These are phyloP conservation scores for Cercospora zeae-maydis DNA, from an alignment of 2,329 filamentous ascomycete species.

Conservation along the genomic window DNA sequence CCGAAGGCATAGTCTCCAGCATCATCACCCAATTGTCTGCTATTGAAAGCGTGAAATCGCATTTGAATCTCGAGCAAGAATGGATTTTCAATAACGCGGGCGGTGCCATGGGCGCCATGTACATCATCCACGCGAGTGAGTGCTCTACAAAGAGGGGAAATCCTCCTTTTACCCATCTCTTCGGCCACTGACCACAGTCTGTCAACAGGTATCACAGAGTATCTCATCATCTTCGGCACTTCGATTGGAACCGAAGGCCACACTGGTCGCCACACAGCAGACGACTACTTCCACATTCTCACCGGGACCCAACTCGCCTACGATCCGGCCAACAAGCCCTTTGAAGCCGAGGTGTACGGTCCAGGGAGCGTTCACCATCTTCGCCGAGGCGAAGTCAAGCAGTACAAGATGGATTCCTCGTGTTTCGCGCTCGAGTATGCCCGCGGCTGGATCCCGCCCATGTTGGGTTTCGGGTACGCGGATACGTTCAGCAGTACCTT, in stretches of 20 bases:
- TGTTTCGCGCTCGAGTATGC: conserved; percentile 84
- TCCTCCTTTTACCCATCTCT: neutral
- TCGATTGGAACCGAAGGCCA: conserved; percentile 83
- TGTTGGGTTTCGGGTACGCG: conserved; percentile 86
- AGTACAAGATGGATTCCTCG: conserved; percentile 73
- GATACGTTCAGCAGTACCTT: conserved; percentile 77
- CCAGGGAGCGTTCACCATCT: conserved; percentile 70
- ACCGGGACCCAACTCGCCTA: conserved; percentile 73
- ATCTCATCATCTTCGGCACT: conserved; percentile 84
- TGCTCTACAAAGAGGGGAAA: conserved; percentile 17
- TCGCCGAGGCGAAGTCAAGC: conserved; percentile 67
- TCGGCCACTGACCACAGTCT: neutral
- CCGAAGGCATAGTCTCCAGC: conserved; percentile 61
- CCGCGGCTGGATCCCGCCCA: conserved; percentile 85
- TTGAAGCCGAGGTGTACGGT: conserved; percentile 66
- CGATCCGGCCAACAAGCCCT: conserved; percentile 56
- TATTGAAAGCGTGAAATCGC: conserved; percentile 37
- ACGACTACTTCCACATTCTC: conserved; percentile 94
- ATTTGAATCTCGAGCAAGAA: conserved; percentile 67
- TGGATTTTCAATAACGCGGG: conserved; percentile 93
- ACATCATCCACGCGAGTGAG: conserved; percentile 79
- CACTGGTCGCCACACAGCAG: conserved; percentile 80
- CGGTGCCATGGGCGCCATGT: conserved; percentile 89
- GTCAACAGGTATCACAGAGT: conserved; percentile 67
- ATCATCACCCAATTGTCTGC: conserved; percentile 66